phyloP scores from a whole-genome alignment of 495 filamentous ascomycete species.

The Podospora fimiseda region DNA sequence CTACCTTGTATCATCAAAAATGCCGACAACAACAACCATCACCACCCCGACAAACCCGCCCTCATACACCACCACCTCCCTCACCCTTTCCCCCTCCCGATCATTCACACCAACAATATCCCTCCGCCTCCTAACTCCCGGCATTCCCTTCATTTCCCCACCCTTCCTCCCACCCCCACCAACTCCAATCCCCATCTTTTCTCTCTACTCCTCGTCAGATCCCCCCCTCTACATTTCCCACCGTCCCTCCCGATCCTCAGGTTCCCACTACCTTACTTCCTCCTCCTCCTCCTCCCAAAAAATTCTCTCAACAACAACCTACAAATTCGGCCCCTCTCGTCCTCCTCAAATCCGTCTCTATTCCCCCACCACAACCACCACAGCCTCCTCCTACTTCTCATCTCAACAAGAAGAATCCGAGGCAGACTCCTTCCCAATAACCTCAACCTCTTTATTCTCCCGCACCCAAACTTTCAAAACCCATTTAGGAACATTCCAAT shows the following conservation, averaged over 20 bases:
- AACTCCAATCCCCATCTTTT: conserved; percentile 41
- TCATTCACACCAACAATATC: conserved; percentile 31
- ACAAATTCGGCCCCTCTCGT: conserved; percentile 44
- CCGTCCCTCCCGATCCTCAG: conserved; percentile 37
- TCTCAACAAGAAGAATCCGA: background rate
- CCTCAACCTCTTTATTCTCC: conserved; percentile 29
- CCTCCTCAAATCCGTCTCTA: conserved; percentile 22
- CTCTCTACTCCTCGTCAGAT: conserved; percentile 16
- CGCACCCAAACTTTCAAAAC: conserved; percentile 35
- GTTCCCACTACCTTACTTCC: conserved; percentile 32
- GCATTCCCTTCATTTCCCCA: conserved; percentile 37
- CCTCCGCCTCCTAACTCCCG: conserved; percentile 42
- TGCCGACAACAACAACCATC: too few species aligned
- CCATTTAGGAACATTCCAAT: conserved; percentile 38
- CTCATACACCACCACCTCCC: too few species aligned
- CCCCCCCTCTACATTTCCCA: conserved; percentile 37
- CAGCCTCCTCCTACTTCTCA: conserved; percentile 4
- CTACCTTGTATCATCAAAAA: too few species aligned
- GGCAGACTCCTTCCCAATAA: conserved; percentile 29
- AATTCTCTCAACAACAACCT: conserved; percentile 34
- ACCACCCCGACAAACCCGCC: too few species aligned
- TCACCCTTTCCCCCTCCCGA: too few species aligned
- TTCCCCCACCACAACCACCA: conserved; percentile 10
- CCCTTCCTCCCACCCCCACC: conserved; percentile 37
- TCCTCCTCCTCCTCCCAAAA: conserved; percentile 5